Percentiles rank a stretch among this genome's conserved stretches.
Evolutionary conservation across 192 early-diverging fungal species (phyloP).

Genomic region (Coemansia sp.): DNA sequence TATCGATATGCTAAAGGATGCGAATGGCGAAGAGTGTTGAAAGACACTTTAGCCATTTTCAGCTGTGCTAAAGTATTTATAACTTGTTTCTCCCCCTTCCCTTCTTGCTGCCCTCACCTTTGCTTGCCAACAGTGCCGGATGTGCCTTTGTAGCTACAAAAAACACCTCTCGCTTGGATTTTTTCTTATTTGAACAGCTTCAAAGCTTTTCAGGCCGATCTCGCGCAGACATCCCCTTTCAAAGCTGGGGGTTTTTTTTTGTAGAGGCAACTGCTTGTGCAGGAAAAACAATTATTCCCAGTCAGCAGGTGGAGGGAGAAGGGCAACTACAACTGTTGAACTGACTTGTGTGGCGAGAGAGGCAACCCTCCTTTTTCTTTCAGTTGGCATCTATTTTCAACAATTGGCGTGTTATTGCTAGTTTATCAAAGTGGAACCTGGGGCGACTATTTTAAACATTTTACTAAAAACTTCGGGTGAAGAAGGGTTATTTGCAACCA

Average conservation of each 20-base stretch:
- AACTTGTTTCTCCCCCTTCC: not conserved
- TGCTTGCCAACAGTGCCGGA: not conserved
- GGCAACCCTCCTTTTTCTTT: not conserved
- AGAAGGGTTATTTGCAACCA: no score
- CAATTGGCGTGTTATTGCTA: not conserved
- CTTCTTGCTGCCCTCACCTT: not conserved
- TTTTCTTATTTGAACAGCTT: constrained; percentile 1
- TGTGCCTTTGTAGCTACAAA: constrained; percentile 12
- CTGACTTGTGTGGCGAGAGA: not conserved
- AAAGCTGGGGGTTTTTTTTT: not conserved
- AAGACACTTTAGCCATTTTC: not conserved
- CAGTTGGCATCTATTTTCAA: not conserved
- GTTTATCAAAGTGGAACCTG: no score
- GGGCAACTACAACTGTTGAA: no score
- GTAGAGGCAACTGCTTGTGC: constrained; percentile 2
- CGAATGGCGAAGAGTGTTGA: constrained; percentile 1
- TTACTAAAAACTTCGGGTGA: no score
- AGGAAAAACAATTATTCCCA: constrained; percentile 7
- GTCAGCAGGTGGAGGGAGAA: not conserved
- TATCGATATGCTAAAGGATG: not conserved
- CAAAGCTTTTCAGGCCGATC: not conserved
- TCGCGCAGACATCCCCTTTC: no score
- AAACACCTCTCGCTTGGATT: constrained; percentile 8
- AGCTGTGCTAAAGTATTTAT: constrained; percentile 2
- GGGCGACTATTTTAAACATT: no score